Evolutionary conservation across 2,329 filamentous ascomycete species (phyloP).

Genomic region (Colletotrichum tamarilloi): DNA sequence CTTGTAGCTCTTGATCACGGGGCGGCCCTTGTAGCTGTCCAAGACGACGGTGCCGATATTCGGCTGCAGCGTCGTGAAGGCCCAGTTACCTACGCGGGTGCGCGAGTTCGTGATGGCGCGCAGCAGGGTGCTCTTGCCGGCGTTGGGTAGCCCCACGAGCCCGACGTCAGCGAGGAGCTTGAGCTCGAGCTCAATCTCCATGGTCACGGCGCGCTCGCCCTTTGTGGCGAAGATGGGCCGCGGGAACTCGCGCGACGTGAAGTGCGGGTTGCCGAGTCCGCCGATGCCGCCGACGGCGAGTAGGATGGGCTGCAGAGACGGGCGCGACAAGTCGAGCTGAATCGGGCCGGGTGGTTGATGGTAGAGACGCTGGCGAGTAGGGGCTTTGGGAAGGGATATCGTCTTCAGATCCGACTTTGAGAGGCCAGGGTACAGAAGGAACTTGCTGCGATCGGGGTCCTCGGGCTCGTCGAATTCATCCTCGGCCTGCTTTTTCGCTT

Average conservation of each 20-base stretch:
- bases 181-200: constrained; percentile 88
- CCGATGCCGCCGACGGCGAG: constrained; percentile 90
- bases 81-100: constrained; percentile 92
- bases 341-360: constrained; percentile 80
- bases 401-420: constrained; percentile 73
- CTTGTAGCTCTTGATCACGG: constrained; percentile 57
- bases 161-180: constrained; percentile 96
- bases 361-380: constrained; percentile 63
- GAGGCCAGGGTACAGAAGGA: constrained; percentile 87
- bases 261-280: constrained; percentile 93
- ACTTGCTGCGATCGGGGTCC: constrained; percentile 73
- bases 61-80: constrained; percentile 93
- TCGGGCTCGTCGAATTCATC: constrained; percentile 53
- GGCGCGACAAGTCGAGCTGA: constrained; percentile 76
- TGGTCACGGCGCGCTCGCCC: constrained; percentile 81
- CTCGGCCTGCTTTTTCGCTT: constrained; percentile 28
- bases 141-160: constrained; percentile 93
- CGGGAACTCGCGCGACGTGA: constrained; percentile 78
- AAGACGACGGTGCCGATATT: constrained; percentile 97
- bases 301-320: constrained; percentile 85
- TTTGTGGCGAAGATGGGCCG: constrained; percentile 90
- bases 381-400: constrained; percentile 62
- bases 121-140: constrained; percentile 93
- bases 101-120: constrained; percentile 89
- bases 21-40: constrained; percentile 85